phyloP scores from a whole-genome alignment of 1,284 basidiomycete species.

The Prillingera fragicola region DNA sequence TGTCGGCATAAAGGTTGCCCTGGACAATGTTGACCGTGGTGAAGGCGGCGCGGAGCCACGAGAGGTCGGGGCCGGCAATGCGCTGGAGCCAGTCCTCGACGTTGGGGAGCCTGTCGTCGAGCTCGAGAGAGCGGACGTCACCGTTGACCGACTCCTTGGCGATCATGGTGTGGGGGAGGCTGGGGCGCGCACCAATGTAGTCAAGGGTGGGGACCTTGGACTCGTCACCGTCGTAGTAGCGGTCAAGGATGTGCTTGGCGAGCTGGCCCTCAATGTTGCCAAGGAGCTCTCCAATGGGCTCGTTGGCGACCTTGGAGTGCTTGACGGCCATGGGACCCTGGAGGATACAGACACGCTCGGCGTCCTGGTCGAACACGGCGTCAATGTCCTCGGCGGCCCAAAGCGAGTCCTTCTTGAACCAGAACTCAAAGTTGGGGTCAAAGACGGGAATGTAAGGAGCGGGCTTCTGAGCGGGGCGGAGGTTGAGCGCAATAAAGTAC shows the following conservation, averaged over 20 bases:
- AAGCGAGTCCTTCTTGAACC: constrained; percentile 99
- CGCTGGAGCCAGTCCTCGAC: constrained; percentile 72
- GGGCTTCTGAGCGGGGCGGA: constrained; percentile 95
- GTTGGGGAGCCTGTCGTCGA: constrained; percentile 59
- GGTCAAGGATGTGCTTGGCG: constrained; percentile 72
- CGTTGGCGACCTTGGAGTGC: constrained; percentile 80
- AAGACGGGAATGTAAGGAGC: constrained; percentile 98
- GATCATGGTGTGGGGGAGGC: constrained; percentile 47
- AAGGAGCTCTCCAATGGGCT: constrained; percentile 86
- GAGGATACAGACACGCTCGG: constrained; percentile 94
- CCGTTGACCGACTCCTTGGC: constrained; percentile 54
- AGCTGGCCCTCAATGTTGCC: constrained; percentile 78
- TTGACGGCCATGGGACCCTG: constrained; percentile 94
- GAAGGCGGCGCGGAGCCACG: constrained; percentile 83
- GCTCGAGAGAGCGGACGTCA: constrained; percentile 55
- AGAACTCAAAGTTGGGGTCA: constrained; percentile 87
- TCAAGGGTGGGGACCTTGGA: constrained; percentile 74
- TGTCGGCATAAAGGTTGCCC: constrained; percentile 75
- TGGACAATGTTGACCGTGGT: constrained; percentile 78
- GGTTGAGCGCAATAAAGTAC: constrained; percentile 90
- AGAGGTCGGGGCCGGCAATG: constrained; percentile 72
- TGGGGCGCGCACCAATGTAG: constrained; percentile 65
- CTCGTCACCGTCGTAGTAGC: constrained; percentile 72
- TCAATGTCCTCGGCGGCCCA: constrained; percentile 99
- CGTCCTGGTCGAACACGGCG: constrained; percentile 95